Evolutionary conservation across 352 stramenopile genomes (phyloP), one percentile per base, ranked within the genome.

Genomic region (Pythium rhizo-oryzae): DNA sequence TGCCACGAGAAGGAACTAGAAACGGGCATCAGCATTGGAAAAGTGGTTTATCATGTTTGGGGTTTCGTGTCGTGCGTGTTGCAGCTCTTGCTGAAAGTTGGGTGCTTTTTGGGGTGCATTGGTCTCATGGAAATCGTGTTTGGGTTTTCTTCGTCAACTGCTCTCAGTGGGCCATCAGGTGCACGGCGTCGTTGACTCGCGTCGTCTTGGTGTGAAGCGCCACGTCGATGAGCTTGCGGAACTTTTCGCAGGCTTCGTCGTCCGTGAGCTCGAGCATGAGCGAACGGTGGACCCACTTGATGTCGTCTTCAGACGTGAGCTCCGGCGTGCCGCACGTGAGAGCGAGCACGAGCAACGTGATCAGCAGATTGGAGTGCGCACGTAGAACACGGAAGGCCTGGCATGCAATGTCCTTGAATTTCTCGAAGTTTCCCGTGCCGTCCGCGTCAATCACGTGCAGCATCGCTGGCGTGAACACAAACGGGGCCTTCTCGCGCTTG

Each of bases 381-480:
- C 90, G 82, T 18, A 97, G 59, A 33, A 96, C 74, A 23, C 84
- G 66, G 66, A 96, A 96, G 1, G 89, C 90, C 6, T 85, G 64
- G 43, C 79, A 87, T 43, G 83, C 82, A 21, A 88, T 75, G 30
- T 75, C 65, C 69, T 91, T 69, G 70, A 98, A 98, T 50, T 82
- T 47, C 33, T 82, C 67, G 65, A 92, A 97, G 62, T 90, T 76
- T 12, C 82, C 78, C 37, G 85, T 88, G 50, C 90, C 83, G 50
- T 91, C 89, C 18, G 77, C 86, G 16, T 91, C 93, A 46, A 98
- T 91, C 2, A 83, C 87, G 44, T 96, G 66, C 18, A 90, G 79
- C 87, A 98, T 97, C 15, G 87, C 85, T 4, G 85, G 86, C 0
- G 94, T 98, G 57, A 98, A 96, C n/a, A 98, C 83, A 61, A 98